Evolutionary conservation across 1,284 basidiomycete species (phyloP), one percentile per base, ranked within the genome.

Genomic region (Melampsora americana): DNA sequence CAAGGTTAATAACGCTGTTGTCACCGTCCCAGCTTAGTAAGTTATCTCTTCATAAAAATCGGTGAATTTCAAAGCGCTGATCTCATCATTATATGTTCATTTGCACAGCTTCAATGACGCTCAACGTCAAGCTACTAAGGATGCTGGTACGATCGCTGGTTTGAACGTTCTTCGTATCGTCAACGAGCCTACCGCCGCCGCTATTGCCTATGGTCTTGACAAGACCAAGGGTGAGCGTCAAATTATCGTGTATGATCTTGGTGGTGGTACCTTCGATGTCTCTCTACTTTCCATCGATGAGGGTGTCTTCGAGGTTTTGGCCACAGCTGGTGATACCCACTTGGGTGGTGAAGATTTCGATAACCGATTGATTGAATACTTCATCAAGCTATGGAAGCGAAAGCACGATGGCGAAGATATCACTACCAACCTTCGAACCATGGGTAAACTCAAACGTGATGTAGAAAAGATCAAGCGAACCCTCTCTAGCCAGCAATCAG

Each of bases 61-160:
- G 23, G 4, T 28, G 1, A 32, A 16, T 1, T 60, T 26, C 30
- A 20, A 56, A 50, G 11, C 20, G 26, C 14, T 16, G 48, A 44
- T 30, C 28, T 32, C 9, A 67, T 35, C 6, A 18, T 50, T 20
- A 32, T 18, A 26, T 69, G 11, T 64, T 32, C 23, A 23, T 20
- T 62, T 59, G 32, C 11, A 67, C 82, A 82, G 95, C 87, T 95
- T 96, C 89, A 98, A 98, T 85, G 94, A 99, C 86, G 93, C 95
- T 83, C 95, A 99, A 85, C 93, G 95, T 84, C 93, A 95, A 84
- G 95, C 95, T 14, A 99, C 95, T 85, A 98, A 97, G 87, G 95
- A 99, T 82, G 94, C 95, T 79, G 95, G 95, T 81, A 92, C 90
- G 53, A 98, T 98, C 81, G 93, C 95, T 69, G 95, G 95, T 84